Percentiles rank a stretch among this genome's conserved stretches.
Conservation (phyloP, 2,329 filamentous ascomycete genomes). For the Ustulina deusta region DNA sequence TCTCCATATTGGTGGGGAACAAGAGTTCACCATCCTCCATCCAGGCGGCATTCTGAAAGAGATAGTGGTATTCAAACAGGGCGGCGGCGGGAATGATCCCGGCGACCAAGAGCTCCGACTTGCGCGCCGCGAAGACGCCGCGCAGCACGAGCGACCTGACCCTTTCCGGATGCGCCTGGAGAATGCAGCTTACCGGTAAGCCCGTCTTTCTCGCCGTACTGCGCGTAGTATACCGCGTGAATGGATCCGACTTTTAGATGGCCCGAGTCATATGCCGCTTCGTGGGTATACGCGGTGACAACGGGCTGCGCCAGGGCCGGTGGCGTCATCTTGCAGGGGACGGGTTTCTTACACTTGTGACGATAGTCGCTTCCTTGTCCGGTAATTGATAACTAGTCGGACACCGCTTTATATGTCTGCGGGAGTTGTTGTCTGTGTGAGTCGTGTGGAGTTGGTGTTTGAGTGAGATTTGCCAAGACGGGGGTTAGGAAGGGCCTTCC, state of each 20-base stretch:
- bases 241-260: slow-evolving; percentile 34
- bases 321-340: slow-evolving; percentile 16
- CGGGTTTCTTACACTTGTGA: background rate
- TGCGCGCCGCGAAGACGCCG: slow-evolving; percentile 30
- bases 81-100: slow-evolving; percentile 4
- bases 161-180: slow-evolving; percentile 54
- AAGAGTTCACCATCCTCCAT: slow-evolving; percentile 37
- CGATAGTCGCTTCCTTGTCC: background rate
- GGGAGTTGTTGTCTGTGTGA: background rate
- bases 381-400: background rate
- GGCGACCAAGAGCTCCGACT: slow-evolving; percentile 8
- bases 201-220: slow-evolving; percentile 38
- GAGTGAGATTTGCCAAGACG: background rate
- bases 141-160: slow-evolving; percentile 48
- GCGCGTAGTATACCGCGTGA: slow-evolving; percentile 38
- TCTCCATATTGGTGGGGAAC: slow-evolving; percentile 33
- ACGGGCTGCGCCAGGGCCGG: slow-evolving; percentile 5
- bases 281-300: slow-evolving; percentile 30
- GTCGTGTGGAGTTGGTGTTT: slow-evolving; percentile 10
- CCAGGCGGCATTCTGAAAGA: slow-evolving; percentile 26
- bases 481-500: background rate
- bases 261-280: slow-evolving; percentile 32
- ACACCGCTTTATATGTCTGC: background rate
- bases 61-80: slow-evolving; percentile 33
- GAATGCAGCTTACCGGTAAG: slow-evolving; percentile 27